phyloP scores from a whole-genome alignment of 2,329 filamentous ascomycete species.

The Hymenoscyphus occultus region DNA sequence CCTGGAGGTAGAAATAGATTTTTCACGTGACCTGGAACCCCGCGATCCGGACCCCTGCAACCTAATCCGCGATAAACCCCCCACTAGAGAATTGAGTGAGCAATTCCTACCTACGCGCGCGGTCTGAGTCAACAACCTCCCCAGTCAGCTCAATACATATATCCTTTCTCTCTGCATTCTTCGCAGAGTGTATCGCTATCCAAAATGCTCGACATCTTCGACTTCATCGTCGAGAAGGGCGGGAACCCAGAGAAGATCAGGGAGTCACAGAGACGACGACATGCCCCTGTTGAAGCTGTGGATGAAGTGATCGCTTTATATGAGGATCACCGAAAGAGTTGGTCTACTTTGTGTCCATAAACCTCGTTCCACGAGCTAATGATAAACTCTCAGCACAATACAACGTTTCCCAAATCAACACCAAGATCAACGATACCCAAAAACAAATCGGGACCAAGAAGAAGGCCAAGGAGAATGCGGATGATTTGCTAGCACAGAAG shows the following conservation, averaged over 20 bases:
- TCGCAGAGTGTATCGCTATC: background rate
- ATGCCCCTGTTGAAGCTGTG: conserved; percentile 77
- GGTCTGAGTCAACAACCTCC: conserved; percentile 9
- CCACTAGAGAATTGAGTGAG: conserved; percentile 10
- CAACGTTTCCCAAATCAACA: conserved; percentile 73
- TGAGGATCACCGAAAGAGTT: conserved; percentile 78
- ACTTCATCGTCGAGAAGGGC: conserved; percentile 82
- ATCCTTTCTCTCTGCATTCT: background rate
- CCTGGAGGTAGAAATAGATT: background rate
- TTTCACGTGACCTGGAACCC: conserved; percentile 2
- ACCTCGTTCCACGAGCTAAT: background rate
- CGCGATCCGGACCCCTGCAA: conserved; percentile 9
- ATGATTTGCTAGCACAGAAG: conserved; percentile 76
- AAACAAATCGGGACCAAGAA: conserved; percentile 91
- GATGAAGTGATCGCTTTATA: conserved; percentile 88
- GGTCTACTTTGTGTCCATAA: conserved; percentile 24
- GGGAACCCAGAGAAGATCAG: conserved; percentile 89
- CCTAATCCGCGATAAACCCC: conserved; percentile 7
- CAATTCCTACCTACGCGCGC: conserved; percentile 9
- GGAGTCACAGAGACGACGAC: conserved; percentile 82
- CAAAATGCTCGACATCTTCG: conserved; percentile 71
- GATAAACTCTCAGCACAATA: conserved; percentile 58
- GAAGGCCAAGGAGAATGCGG: conserved; percentile 88
- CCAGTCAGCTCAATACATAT: background rate
- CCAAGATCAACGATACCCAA: conserved; percentile 82